Percentiles rank a stretch among this genome's conserved stretches.
Evolutionary conservation across 2,329 filamentous ascomycete genomes (phyloP).

Genomic region (Hansfordia pulvinata): DNA sequence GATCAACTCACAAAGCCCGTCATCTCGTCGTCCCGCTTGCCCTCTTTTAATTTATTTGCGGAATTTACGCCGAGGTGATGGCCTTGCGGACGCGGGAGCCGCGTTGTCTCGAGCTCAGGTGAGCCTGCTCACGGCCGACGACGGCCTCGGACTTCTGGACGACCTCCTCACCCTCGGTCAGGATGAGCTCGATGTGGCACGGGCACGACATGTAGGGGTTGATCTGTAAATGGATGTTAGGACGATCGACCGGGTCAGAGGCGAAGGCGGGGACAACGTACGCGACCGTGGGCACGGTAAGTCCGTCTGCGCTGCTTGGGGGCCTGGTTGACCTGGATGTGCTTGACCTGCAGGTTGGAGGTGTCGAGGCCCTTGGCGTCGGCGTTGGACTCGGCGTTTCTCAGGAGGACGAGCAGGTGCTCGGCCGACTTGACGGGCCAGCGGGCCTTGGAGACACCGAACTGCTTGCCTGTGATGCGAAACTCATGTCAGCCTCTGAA

Average conservation of each 20-base stretch:
- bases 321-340: constrained; percentile 99
- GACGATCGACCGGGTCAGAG: not conserved
- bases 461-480: constrained; percentile 97
- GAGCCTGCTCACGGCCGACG: constrained; percentile 47
- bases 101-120: constrained; percentile 86
- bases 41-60: too few species aligned
- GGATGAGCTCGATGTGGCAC: constrained; percentile 99
- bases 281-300: constrained; percentile 99
- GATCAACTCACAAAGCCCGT: constrained; percentile 10
- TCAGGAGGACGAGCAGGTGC: constrained; percentile 92
- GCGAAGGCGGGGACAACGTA: constrained; percentile 42
- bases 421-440: constrained; percentile 99
- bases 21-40: constrained; percentile 3
- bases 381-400: constrained; percentile 95
- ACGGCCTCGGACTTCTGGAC: constrained; percentile 77
- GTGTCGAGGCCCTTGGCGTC: constrained; percentile 97
- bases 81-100: constrained; percentile 53
- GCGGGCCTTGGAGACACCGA: constrained; percentile 93
- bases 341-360: constrained; percentile 95
- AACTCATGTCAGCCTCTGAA: constrained; percentile 11
- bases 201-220: constrained; percentile 99
- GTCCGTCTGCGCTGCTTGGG: constrained; percentile 98
- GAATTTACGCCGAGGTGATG: constrained; percentile 49
- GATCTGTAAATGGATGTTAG: constrained; percentile 50
- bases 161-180: constrained; percentile 92